Conservation (phyloP, 2,329 filamentous ascomycete species). For the Xylariaceae sp. region DNA sequence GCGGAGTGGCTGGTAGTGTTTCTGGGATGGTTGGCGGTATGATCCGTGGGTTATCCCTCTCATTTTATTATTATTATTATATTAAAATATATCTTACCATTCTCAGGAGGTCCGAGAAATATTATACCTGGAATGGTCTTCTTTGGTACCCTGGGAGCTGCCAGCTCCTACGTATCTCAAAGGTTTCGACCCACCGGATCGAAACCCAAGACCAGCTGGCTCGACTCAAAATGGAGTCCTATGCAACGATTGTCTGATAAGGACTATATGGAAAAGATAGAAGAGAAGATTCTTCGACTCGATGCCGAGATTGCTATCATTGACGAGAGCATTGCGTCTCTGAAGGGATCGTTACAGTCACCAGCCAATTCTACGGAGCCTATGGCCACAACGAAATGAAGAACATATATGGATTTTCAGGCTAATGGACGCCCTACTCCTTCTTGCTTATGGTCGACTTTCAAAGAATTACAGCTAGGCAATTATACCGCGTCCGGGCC, state of each 20-base stretch:
- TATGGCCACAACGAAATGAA: conserved; percentile 17
- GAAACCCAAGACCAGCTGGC: conserved; percentile 40
- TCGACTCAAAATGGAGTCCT: conserved; percentile 74
- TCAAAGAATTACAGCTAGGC: neutral
- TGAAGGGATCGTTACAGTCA: conserved; percentile 35
- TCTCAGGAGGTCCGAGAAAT: conserved; percentile 57
- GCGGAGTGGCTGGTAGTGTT: conserved; percentile 72
- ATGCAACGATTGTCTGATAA: conserved; percentile 71
- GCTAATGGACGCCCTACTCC: neutral
- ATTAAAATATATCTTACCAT: conserved; percentile 22
- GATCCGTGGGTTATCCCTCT: conserved; percentile 51
- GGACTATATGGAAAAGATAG: conserved; percentile 72
- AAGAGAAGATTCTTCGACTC: conserved; percentile 72
- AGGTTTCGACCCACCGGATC: conserved; percentile 19
- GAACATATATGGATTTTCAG: neutral
- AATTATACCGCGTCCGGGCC: neutral
- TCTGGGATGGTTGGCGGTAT: conserved; percentile 67
- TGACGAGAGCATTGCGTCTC: conserved; percentile 72
- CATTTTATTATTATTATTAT: neutral
- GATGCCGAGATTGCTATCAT: conserved; percentile 79
- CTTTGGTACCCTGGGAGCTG: conserved; percentile 52
- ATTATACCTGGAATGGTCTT: conserved; percentile 58
- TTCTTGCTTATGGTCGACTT: neutral
- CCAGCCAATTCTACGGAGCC: conserved; percentile 8
- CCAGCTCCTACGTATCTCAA: conserved; percentile 40